These are phyloP conservation scores for Chrysopogon serrulatus DNA, from an alignment of 176 grass and related monocot species.

Conservation along the genomic window DNA sequence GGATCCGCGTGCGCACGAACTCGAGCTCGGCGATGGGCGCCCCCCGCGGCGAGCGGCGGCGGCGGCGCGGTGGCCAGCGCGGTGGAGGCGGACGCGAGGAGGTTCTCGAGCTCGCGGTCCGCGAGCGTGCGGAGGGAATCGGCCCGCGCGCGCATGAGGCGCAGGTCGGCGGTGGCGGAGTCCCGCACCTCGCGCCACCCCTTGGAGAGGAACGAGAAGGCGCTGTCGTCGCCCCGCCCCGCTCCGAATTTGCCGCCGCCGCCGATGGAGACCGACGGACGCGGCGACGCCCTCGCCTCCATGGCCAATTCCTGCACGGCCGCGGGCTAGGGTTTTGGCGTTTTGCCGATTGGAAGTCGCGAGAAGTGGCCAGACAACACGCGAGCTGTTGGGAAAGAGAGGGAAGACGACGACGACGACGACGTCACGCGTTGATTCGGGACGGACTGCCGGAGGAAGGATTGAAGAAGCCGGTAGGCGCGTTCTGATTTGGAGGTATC, in stretches of 20 bases:
- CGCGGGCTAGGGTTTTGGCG: neutral
- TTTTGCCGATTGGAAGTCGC: neutral
- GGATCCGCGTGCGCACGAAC: conserved; percentile 64
- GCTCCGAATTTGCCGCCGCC: neutral
- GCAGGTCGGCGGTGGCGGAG: conserved; percentile 63
- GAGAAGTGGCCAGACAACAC: neutral
- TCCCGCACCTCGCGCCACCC: conserved; percentile 78
- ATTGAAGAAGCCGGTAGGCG: neutral
- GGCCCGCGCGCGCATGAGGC: conserved; percentile 59
- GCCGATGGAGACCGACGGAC: neutral
- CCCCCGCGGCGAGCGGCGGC: conserved; percentile 10
- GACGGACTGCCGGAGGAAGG: neutral
- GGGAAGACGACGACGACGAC: neutral
- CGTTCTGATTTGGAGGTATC: neutral
- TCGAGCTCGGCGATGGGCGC: conserved; percentile 66
- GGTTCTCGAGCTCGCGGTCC: conserved; percentile 61
- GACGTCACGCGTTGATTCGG: neutral
- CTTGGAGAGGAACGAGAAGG: conserved; percentile 60
- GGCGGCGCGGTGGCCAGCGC: neutral
- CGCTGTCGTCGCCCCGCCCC: conserved; percentile 3
- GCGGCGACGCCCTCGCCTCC: neutral
- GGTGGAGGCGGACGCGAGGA: conserved; percentile 35
- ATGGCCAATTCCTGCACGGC: neutral
- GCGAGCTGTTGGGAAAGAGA: neutral
- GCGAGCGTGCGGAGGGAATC: conserved; percentile 50